Conservation (phyloP, 2,329 filamentous ascomycete species). For the Talaromyces sp. region DNA sequence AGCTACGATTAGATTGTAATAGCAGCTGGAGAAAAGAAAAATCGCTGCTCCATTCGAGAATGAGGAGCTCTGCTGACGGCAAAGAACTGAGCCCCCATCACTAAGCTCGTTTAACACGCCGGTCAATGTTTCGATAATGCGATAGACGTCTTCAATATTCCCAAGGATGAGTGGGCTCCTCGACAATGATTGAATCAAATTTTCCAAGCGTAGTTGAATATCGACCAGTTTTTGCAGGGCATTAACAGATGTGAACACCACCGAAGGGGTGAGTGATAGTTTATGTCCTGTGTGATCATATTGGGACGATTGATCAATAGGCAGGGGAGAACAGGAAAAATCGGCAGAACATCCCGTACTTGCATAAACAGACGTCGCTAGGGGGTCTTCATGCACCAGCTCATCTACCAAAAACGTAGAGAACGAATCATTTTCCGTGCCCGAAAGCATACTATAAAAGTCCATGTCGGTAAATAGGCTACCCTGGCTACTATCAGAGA, state of each 20-base stretch:
- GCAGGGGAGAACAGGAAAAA: neutral
- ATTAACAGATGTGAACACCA: neutral
- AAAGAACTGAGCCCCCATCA: neutral
- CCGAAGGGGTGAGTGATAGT: neutral
- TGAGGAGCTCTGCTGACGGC: neutral
- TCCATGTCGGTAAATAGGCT: neutral
- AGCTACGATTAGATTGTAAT: neutral
- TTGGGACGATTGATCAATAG: neutral
- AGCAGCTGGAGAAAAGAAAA: neutral
- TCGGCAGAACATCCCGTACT: neutral
- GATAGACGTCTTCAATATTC: neutral
- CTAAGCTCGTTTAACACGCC: neutral
- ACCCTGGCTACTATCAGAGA: neutral
- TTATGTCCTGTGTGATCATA: neutral
- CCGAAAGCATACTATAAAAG: neutral
- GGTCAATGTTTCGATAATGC: neutral
- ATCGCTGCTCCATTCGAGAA: neutral
- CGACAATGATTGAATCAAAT: neutral
- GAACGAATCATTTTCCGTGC: neutral
- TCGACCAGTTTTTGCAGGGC: neutral
- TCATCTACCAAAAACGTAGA: neutral
- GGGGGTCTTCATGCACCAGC: neutral
- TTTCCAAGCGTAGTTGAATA: neutral
- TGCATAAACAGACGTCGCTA: neutral
- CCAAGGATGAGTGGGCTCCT: neutral